Evolutionary conservation across 148 eudicot genomes (phyloP), one percentile per base, ranked within the genome.

Genomic region (Cornus florida): DNA sequence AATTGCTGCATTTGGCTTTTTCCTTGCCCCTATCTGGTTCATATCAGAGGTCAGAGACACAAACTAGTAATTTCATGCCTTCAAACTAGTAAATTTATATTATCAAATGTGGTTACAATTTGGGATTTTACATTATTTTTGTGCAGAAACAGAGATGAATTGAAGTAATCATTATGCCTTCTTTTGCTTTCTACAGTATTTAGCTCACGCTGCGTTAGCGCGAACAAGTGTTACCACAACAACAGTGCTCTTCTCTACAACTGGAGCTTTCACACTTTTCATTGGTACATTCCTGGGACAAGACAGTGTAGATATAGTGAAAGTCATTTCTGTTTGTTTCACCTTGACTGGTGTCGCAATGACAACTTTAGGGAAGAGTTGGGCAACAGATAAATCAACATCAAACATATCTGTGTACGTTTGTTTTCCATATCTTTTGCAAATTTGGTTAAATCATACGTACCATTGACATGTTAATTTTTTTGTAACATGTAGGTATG

Each of bases 211-310:
- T 70, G 97, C 97, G 72, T 92, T 93, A 77, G 94, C 93, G 67
- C 94, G 92, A 24, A 93, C 97, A 46, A 93, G 97, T 83, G 97
- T 93, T 80, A 94, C 97, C 82, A 93, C 94, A 77, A 93, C 97
- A 22, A 93, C 97, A 70, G 93, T 93, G 70, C 81, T 93, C 71
- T 93, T 94, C 70, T 93, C 97, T 35, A 93, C 97, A 31, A 89
- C 97, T 66, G 97, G 97, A 39, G 89, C 91, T 67, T 93, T 93
- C 74, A 93, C 97, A 82, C 93, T 93, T 69, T 93, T 91, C 80
- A 84, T 91, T 73, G 94, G 97, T 76, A 94, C 89, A 69, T 83
- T 91, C 75, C 86, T 93, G 81, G 94, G 97, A 69, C 86, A 93
- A 82, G 97, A 93, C 82, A 86, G 94, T 28, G 80, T 91, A 77